Base-by-base conservation (phyloP, 805 yeast species). In the Candida coquimbonensis region DNA sequence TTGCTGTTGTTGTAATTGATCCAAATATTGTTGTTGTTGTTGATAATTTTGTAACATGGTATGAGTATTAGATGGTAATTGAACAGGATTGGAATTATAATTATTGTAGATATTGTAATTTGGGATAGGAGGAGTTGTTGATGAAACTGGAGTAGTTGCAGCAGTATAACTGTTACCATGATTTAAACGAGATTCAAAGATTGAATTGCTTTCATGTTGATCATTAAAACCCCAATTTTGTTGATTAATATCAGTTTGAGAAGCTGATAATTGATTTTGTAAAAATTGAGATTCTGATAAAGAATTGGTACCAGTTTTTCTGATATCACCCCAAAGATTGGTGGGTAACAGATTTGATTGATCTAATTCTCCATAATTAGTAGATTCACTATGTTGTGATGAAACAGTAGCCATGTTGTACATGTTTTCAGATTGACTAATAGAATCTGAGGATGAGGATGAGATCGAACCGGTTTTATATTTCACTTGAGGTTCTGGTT, bases 241-340 rank as follows among this genome's bases (percentile, higher is more conserved):
- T 19, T 31, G 31, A 29, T 11, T 12, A 9, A 29, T 29, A 11
- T 29, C 31, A 29, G 31, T 29, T 29, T 29, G 31, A 29, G 31
- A 33, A 14, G 39, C 7, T 7, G 42, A 26, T 1, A 47, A 38
- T 31, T 49, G 50, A 27, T 44, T 49, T 16, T 44, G 50, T 6
- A 47, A 11, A 50, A 54, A 51, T 33, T 38, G 48, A 16, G 40
- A 21, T 38, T 55, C 44, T 34, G 53, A 54, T 31, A 40, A 13
- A 32, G 48, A 47, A 36, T 49, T 49, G 9, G 37, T 21, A 13
- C 9, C 16, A 32, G 39, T 21, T 33, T 36, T 39, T 11, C 21
- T 34, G 21, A 35, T 36, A 42, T 64, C 61, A 42, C 69, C 68
- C 60, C 60, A 66, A 49, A 66, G 53, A 45, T 65, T 67, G 25